These are phyloP conservation scores for Nissolia schottii DNA, from an alignment of 306 rosid genomes.

Conservation along the genomic window DNA sequence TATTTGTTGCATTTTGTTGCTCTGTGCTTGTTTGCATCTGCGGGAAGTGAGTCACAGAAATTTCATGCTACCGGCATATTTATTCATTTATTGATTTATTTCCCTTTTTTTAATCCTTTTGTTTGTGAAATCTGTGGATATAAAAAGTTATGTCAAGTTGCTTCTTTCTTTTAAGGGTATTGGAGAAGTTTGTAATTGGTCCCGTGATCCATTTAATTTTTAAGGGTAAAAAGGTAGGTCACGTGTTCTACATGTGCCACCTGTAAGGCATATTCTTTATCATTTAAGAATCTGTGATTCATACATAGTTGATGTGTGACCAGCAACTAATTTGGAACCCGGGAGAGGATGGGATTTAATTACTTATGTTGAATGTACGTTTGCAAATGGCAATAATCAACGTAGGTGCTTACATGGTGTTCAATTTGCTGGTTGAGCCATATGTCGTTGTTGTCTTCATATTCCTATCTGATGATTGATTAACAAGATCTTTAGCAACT, in stretches of 20 bases:
- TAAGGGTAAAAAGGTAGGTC: neutral
- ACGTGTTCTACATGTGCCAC: neutral
- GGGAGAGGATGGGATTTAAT: neutral
- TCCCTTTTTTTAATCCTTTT: neutral
- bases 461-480: neutral
- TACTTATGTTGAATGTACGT: neutral
- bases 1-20: neutral
- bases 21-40: neutral
- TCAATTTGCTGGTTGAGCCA: neutral
- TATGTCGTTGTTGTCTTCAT: neutral
- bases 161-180: neutral
- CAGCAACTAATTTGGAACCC: neutral
- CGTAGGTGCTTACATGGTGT: neutral
- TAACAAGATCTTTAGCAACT: neutral
- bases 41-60: neutral
- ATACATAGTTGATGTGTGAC: neutral
- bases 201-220: neutral
- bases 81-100: neutral
- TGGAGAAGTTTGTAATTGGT: neutral
- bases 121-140: neutral
- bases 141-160: neutral
- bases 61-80: neutral
- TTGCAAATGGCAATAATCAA: neutral
- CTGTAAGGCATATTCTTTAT: neutral
- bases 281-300: neutral